Evolutionary conservation across 148 eudicot species (phyloP), one percentile per base, ranked within the genome.

Genomic region (Silene conica): DNA sequence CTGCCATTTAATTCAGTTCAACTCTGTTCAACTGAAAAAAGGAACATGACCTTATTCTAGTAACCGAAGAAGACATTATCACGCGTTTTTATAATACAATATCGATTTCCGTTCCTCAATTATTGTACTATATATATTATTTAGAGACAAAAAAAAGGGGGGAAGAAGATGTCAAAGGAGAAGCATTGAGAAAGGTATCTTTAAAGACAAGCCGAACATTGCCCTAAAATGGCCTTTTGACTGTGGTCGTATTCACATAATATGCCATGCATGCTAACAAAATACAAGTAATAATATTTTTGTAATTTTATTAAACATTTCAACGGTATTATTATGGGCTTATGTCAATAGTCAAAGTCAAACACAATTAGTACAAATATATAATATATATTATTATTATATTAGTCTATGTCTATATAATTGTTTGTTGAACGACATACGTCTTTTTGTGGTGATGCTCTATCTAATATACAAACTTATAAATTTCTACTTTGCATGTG

Each of bases 321-420:
- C 52, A 55, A 72, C 64, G 20, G 52, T 43, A 38, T 67, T 43
- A 38, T 67, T 18, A 57, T 25, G 28, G 52, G 60, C 69, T 31
- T 65, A 57, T 67, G 50, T 7, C 67, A 69, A 69, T 31, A 61
- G 79, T 77, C 79, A 77, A 77, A 77, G 74, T 77, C 74, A 71
- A 70, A 74, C 46, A 31, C 22, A 34, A 72, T 58, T 72, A 28
- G 13, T 26, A 72, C 9, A 26, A 26, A 26, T 26, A 26, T 1
- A 26, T 26, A 26, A 26, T n/a, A n/a, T n/a, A n/a, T n/a, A n/a
- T 34, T 34, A 34, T 4, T 34, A 6, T 6, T 4, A 38, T 7
- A 3, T 38, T 72, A 19, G 66, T 72, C 54, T 34, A 56, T 50
- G 55, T 50, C 16, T 50, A 15, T 50, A 12, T 50, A 15, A 12